These are phyloP conservation scores for Alternaria solani DNA, from an alignment of 2,329 filamentous ascomycete species.

Conservation along the genomic window DNA sequence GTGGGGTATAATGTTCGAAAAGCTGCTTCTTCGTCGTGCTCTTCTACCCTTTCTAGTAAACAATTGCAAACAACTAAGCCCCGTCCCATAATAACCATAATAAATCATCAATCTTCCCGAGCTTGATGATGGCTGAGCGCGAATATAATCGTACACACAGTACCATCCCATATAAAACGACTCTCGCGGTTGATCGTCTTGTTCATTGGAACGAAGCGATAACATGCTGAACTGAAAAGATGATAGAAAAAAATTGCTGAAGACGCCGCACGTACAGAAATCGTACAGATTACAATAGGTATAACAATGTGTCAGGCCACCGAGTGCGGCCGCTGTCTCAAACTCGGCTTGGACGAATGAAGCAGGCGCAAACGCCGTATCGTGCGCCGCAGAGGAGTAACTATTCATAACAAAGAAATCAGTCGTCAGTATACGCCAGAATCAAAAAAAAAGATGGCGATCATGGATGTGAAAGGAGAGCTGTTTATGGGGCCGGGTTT, in stretches of 20 bases:
- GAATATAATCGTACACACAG: slow-evolving; percentile 5
- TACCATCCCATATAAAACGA: slow-evolving; percentile 5
- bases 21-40: slow-evolving; percentile 3
- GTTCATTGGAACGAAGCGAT: slow-evolving; percentile 5
- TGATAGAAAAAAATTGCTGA: background rate
- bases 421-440: slow-evolving; percentile 38
- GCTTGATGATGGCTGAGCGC: slow-evolving; percentile 2
- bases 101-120: slow-evolving; percentile 13
- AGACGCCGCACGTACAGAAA: slow-evolving; percentile 19
- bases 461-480: slow-evolving; percentile 18
- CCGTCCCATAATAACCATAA: slow-evolving; percentile 7
- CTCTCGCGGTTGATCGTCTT: slow-evolving; percentile 10
- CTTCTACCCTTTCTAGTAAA: background rate
- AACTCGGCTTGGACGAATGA: slow-evolving; percentile 43
- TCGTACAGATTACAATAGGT: slow-evolving; percentile 25
- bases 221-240: background rate
- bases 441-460: slow-evolving; percentile 15
- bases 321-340: slow-evolving; percentile 39
- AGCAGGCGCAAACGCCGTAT: slow-evolving; percentile 46
- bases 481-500: slow-evolving; percentile 7
- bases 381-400: slow-evolving; percentile 48
- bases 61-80: background rate
- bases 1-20: slow-evolving; percentile 14
- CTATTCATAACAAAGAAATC: slow-evolving; percentile 28
- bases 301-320: slow-evolving; percentile 39